Evolutionary conservation across 345 rosid genomes (phyloP).

Genomic region (Excoecaria cochinchinensis): DNA sequence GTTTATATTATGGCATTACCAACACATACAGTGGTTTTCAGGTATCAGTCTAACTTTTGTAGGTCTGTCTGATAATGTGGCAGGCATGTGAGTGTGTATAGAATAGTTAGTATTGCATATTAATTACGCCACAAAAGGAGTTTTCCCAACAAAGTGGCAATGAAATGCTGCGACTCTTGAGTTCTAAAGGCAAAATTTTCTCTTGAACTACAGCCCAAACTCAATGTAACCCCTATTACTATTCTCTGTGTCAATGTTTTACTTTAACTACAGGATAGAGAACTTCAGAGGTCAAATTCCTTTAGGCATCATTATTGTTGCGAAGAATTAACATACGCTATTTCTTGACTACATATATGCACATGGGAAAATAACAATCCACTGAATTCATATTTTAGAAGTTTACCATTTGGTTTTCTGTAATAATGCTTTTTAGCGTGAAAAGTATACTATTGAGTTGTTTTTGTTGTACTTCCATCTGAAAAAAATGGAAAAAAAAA

Average conservation of each 20-base stretch:
- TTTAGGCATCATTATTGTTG: not conserved
- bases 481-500: not conserved
- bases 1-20: slow-evolving; percentile 59
- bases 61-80: slow-evolving; percentile 2
- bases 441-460: too few species aligned
- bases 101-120: not conserved
- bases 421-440: too few species aligned
- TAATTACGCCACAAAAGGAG: not conserved
- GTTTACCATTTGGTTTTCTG: too few species aligned
- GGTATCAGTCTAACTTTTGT: slow-evolving; percentile 37
- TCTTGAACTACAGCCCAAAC: not conserved
- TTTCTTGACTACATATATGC: not conserved
- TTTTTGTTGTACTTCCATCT: not conserved
- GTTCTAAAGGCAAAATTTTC: not conserved
- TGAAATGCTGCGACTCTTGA: not conserved
- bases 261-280: not conserved
- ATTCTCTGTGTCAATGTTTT: not conserved
- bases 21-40: slow-evolving; percentile 63
- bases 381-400: not conserved
- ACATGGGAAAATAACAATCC: not conserved
- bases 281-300: not conserved
- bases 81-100: not conserved
- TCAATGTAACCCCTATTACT: not conserved
- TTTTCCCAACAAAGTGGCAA: not conserved
- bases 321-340: not conserved